A percentile compares a stretch with the other conserved stretches of the same genome.
Evolutionary conservation across 108 stramenopile genomes (phyloP).

Genomic region (Seminavis robusta): DNA sequence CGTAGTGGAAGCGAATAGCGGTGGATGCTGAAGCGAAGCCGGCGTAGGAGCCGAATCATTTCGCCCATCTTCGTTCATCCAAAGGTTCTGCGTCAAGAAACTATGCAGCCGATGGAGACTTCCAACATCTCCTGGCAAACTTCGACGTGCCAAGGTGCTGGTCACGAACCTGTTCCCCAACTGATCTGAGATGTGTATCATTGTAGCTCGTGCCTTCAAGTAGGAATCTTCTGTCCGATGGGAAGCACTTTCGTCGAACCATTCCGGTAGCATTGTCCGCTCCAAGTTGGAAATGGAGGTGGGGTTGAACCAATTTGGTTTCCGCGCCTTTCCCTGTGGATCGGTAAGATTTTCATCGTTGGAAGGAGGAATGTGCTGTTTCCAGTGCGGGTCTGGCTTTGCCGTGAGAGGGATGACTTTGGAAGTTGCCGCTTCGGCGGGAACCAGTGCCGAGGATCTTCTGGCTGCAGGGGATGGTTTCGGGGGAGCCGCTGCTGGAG

Average conservation of each 20-base stretch:
- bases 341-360: slow-evolving; percentile 51
- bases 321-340: slow-evolving; percentile 19
- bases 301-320: slow-evolving; percentile 73
- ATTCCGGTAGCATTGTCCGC: slow-evolving; percentile 69
- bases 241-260: slow-evolving; percentile 76
- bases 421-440: slow-evolving; percentile 9
- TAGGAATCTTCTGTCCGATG: slow-evolving; percentile 69
- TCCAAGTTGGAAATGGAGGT: slow-evolving; percentile 63
- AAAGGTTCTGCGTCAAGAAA: slow-evolving; percentile 60
- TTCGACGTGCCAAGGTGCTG: slow-evolving; percentile 56
- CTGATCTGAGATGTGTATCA: slow-evolving; percentile 53
- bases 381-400: slow-evolving; percentile 42
- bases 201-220: slow-evolving; percentile 51
- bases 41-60: slow-evolving; percentile 81
- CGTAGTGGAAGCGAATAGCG: background rate
- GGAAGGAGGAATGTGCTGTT: slow-evolving; percentile 43
- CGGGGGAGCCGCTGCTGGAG: background rate
- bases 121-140: slow-evolving; percentile 74
- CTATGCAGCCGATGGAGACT: slow-evolving; percentile 67
- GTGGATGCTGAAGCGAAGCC: slow-evolving; percentile 42
- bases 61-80: slow-evolving; percentile 63
- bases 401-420: slow-evolving; percentile 24
- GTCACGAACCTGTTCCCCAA: slow-evolving; percentile 62
- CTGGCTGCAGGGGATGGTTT: background rate
- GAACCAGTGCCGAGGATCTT: too few species aligned